A percentile compares a stretch with the other conserved stretches of the same genome.
phyloP scores from a whole-genome alignment of 2,329 filamentous ascomycete genomes.

The Mycosphaerella sp. region DNA sequence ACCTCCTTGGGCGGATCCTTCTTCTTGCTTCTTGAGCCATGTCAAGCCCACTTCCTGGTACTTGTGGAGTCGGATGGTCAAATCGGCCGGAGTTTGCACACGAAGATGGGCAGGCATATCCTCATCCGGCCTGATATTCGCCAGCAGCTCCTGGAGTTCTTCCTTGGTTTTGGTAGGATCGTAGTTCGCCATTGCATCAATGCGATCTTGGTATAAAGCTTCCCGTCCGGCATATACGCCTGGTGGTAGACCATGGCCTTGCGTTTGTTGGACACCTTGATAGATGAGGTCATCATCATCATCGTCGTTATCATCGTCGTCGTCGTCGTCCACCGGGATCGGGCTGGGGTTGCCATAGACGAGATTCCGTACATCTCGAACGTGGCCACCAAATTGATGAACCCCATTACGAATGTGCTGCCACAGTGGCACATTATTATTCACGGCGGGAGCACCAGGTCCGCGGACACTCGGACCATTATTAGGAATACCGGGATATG shows the following conservation, averaged over 20 bases:
- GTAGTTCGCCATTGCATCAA: conserved; percentile 23
- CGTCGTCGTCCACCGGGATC: conserved; percentile 14
- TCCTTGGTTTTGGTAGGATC: conserved; percentile 53
- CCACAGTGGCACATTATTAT: background rate
- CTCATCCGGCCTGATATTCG: conserved; percentile 67
- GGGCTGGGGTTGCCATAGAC: conserved; percentile 18
- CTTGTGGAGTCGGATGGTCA: conserved; percentile 65
- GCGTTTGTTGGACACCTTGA: background rate
- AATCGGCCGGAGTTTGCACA: conserved; percentile 61
- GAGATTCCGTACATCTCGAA: conserved; percentile 12
- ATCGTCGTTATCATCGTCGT: conserved; percentile 17
- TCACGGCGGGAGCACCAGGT: background rate
- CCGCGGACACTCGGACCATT: background rate
- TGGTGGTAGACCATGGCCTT: conserved; percentile 20
- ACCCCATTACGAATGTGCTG: background rate
- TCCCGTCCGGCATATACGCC: conserved; percentile 24
- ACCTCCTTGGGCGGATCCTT: conserved; percentile 64
- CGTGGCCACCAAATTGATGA: background rate
- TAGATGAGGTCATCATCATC: conserved; percentile 19
- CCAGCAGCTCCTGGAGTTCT: conserved; percentile 63
- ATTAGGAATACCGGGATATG: conserved; percentile 16
- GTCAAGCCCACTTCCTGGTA: conserved; percentile 74
- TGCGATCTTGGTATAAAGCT: conserved; percentile 25
- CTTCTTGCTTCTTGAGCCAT: conserved; percentile 72
- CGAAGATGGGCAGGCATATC: conserved; percentile 49